A percentile compares a stretch with the other conserved stretches of the same genome.
These are phyloP conservation scores for Backusella circina DNA, from an alignment of 192 early-diverging fungal species.

Conservation along the genomic window DNA sequence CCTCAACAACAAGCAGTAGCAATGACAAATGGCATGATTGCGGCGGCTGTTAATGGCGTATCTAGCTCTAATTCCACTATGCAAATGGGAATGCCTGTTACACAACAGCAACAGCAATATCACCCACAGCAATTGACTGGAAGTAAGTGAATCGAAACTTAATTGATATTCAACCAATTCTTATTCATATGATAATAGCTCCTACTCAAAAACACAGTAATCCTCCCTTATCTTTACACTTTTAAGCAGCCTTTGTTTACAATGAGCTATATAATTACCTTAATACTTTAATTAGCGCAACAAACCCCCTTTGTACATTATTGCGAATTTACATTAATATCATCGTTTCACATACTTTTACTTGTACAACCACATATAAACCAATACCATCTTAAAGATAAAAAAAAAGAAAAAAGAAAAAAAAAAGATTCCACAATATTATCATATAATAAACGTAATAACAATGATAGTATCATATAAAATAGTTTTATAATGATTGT, in stretches of 20 bases:
- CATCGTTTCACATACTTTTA: not conserved
- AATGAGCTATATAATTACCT: not conserved
- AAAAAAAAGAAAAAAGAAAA: not conserved
- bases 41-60: slow-evolving; percentile 26
- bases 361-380: not conserved
- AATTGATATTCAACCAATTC: not conserved
- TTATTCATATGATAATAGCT: not conserved
- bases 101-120: slow-evolving; percentile 18
- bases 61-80: slow-evolving; percentile 2
- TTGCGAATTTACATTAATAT: not conserved
- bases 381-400: not conserved
- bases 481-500: too few relatives aligned
- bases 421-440: too few relatives aligned
- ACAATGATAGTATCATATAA: not conserved
- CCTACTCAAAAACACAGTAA: not conserved
- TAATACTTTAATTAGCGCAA: not conserved
- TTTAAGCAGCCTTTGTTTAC: not conserved
- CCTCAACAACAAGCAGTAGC: slow-evolving; percentile 32
- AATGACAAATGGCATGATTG: slow-evolving; percentile 32
- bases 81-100: slow-evolving; percentile 7
- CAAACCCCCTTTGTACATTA: not conserved
- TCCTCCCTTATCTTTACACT: slow-evolving; percentile 8
- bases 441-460: too few relatives aligned
- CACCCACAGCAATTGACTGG: not conserved
- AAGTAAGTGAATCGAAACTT: not conserved